phyloP scores from a whole-genome alignment of 2,329 filamentous ascomycete genomes.

The Ceratocystis cacaofunesta region DNA sequence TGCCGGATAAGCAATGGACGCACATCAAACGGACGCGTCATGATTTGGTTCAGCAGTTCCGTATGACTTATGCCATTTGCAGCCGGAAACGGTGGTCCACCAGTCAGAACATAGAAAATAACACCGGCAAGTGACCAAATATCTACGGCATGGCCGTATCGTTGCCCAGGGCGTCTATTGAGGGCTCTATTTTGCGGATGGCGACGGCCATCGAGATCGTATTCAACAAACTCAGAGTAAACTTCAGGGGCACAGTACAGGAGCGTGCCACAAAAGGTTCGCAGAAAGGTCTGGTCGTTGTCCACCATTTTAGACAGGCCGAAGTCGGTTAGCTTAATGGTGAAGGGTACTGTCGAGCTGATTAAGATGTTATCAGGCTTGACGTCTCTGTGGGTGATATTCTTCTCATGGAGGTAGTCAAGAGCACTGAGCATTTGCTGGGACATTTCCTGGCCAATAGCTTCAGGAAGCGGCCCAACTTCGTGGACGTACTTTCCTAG shows the following conservation, averaged over 20 bases:
- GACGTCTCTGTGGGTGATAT: conserved; percentile 95
- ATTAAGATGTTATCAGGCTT: conserved; percentile 97
- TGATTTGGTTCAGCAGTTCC: conserved; percentile 72
- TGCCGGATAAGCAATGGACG: conserved; percentile 41
- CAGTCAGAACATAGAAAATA: conserved; percentile 71
- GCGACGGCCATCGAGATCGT: conserved; percentile 54
- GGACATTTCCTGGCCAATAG: conserved; percentile 55
- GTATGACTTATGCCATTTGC: conserved; percentile 60
- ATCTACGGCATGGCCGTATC: conserved; percentile 85
- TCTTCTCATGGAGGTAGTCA: conserved; percentile 69
- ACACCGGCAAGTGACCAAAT: conserved; percentile 95
- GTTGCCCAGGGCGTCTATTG: conserved; percentile 32
- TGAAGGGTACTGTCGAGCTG: conserved; percentile 52
- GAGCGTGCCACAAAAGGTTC: conserved; percentile 91
- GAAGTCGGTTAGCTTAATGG: conserved; percentile 90
- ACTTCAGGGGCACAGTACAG: conserved; percentile 95
- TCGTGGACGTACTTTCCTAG: conserved; percentile 57
- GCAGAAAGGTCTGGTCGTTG: conserved; percentile 78
- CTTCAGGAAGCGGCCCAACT: conserved; percentile 49
- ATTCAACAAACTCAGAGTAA: conserved; percentile 58
- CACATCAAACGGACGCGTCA: conserved; percentile 58
- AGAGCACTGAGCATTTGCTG: conserved; percentile 66
- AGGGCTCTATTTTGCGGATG: conserved; percentile 36
- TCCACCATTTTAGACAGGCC: conserved; percentile 89
- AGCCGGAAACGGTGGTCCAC: conserved; percentile 65